Percentiles rank a stretch among this genome's conserved stretches.
phyloP scores from a whole-genome alignment of 2,329 filamentous ascomycete species.

The Fusarium sp. region DNA sequence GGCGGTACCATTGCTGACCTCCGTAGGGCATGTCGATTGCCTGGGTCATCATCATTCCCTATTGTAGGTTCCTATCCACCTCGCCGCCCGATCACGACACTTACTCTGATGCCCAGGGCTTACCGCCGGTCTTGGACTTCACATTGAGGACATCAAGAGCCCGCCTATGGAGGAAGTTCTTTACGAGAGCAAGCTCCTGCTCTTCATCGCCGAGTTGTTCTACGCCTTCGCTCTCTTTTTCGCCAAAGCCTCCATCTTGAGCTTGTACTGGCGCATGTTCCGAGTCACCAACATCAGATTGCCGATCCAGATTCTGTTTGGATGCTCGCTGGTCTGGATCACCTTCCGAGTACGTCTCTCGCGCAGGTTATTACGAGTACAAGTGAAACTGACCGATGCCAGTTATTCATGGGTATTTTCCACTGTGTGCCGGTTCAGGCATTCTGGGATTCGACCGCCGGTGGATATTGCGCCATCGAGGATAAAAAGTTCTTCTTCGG shows the following conservation, averaged over 20 bases:
- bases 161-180: slow-evolving; percentile 17
- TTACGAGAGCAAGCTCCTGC: slow-evolving; percentile 22
- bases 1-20: accelerated
- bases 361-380: background rate
- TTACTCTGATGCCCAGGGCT: slow-evolving; percentile 31
- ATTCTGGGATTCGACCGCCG: slow-evolving; percentile 34
- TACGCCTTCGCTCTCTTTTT: slow-evolving; percentile 49
- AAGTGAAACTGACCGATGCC: slow-evolving; percentile 20
- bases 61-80: slow-evolving; percentile 12
- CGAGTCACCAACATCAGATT: slow-evolving; percentile 45
- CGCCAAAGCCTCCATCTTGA: slow-evolving; percentile 49
- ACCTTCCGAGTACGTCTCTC: slow-evolving; percentile 34
- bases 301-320: slow-evolving; percentile 48
- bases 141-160: slow-evolving; percentile 33
- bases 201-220: slow-evolving; percentile 46
- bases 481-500: slow-evolving; percentile 54
- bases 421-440: slow-evolving; percentile 38
- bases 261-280: slow-evolving; percentile 54
- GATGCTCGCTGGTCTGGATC: slow-evolving; percentile 46
- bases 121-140: slow-evolving; percentile 33
- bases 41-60: slow-evolving; percentile 37
- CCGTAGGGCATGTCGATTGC: slow-evolving; percentile 28
- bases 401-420: slow-evolving; percentile 40
- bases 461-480: slow-evolving; percentile 38
- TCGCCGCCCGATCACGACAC: background rate